Conservation (phyloP, 2,329 filamentous ascomycete species). For the Ampelomyces quisqualis region DNA sequence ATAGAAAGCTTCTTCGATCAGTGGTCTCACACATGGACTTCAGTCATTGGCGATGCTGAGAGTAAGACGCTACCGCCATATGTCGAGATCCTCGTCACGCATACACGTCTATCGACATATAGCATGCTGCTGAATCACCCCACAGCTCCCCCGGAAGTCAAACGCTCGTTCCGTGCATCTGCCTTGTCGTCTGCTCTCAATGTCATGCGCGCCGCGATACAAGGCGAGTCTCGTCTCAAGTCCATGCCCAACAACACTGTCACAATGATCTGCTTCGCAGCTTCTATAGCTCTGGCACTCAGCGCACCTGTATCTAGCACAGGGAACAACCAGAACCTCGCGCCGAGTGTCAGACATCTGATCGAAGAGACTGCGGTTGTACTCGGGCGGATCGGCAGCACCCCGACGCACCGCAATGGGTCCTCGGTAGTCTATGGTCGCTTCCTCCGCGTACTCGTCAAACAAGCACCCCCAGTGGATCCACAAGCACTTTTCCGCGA, state of each 20-base stretch:
- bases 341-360: slow-evolving; percentile 38
- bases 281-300: slow-evolving; percentile 53
- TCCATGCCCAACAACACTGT: slow-evolving; percentile 79
- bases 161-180: slow-evolving; percentile 70
- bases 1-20: slow-evolving; percentile 67
- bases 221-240: slow-evolving; percentile 67
- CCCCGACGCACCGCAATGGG: slow-evolving; percentile 66
- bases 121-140: slow-evolving; percentile 73
- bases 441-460: slow-evolving; percentile 52
- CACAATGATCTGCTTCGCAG: slow-evolving; percentile 75
- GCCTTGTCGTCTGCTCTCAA: slow-evolving; percentile 72
- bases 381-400: slow-evolving; percentile 66
- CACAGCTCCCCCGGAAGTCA: slow-evolving; percentile 68
- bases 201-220: slow-evolving; percentile 71
- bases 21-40: slow-evolving; percentile 63
- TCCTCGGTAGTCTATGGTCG: slow-evolving; percentile 62
- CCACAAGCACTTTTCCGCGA: background rate
- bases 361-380: slow-evolving; percentile 68
- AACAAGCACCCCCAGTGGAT: slow-evolving; percentile 22
- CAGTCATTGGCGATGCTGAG: slow-evolving; percentile 30
- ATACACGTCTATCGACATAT: slow-evolving; percentile 73
- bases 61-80: slow-evolving; percentile 65
- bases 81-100: slow-evolving; percentile 70
- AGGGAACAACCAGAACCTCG: slow-evolving; percentile 29
- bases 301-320: slow-evolving; percentile 29